Evolutionary conservation across 2,329 filamentous ascomycete genomes (phyloP).

Genomic region (Penicillium decumbens): DNA sequence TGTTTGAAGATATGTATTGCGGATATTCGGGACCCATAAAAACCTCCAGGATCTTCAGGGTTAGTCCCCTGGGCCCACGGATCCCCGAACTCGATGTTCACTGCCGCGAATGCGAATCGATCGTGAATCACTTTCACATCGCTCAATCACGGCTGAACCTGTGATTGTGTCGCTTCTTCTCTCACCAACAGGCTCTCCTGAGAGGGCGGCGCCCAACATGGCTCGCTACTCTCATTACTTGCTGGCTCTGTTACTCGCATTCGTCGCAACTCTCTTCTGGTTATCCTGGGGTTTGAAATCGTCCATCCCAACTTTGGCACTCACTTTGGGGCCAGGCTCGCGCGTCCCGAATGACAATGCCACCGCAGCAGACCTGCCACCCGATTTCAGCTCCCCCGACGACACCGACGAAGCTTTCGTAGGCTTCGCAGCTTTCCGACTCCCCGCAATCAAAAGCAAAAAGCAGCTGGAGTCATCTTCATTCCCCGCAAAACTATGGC

Average conservation of each 20-base stretch:
- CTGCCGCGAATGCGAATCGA: not conserved
- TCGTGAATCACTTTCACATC: not conserved
- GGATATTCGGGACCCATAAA: not conserved
- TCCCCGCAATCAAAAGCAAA: not conserved
- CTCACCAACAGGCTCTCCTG: not conserved
- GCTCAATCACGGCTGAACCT: not conserved
- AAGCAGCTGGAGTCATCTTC: slow-evolving; percentile 1
- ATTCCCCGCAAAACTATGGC: slow-evolving; percentile 16
- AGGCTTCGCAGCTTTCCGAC: not conserved
- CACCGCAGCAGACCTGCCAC: not conserved
- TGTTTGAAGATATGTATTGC: not conserved
- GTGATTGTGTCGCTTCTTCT: not conserved
- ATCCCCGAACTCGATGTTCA: not conserved
- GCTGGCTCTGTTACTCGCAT: slow-evolving; percentile 5
- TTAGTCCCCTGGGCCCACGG: not conserved
- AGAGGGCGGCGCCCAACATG: slow-evolving; percentile 1
- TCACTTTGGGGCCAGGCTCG: not conserved
- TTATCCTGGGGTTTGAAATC: not conserved
- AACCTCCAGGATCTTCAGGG: not conserved
- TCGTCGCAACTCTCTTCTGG: slow-evolving; percentile 6
- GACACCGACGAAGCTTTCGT: not conserved
- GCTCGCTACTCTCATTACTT: slow-evolving; percentile 6
- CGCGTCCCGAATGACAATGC: not conserved
- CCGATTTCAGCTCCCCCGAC: not conserved
- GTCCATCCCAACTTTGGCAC: not conserved